phyloP scores from a whole-genome alignment of 2,329 filamentous ascomycete species.

The Phialemoniopsis sp. region DNA sequence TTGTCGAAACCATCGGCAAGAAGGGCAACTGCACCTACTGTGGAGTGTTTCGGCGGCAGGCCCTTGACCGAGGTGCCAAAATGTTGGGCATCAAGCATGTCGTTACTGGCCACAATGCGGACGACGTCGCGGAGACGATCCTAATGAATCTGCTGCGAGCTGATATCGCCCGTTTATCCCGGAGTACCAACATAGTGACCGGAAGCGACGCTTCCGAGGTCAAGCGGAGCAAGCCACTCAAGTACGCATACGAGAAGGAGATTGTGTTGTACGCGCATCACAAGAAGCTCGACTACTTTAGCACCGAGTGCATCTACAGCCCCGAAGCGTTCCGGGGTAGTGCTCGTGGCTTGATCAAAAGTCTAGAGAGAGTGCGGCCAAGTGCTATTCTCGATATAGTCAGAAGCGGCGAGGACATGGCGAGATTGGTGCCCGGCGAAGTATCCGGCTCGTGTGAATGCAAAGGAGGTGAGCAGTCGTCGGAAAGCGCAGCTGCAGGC shows the following conservation, averaged over 20 bases:
- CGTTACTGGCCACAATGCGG: slow-evolving; percentile 95
- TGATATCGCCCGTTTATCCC: slow-evolving; percentile 79
- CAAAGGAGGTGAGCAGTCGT: slow-evolving; percentile 30
- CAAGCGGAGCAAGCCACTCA: slow-evolving; percentile 92
- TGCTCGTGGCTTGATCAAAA: slow-evolving; percentile 89
- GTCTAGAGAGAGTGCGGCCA: slow-evolving; percentile 85
- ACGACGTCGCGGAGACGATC: slow-evolving; percentile 95
- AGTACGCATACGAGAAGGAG: slow-evolving; percentile 98
- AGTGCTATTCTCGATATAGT: slow-evolving; percentile 96
- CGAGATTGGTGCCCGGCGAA: slow-evolving; percentile 69
- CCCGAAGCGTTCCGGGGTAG: slow-evolving; percentile 95
- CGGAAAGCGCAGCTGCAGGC: slow-evolving; percentile 33
- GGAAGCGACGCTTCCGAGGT: slow-evolving; percentile 76
- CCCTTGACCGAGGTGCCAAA: slow-evolving; percentile 86
- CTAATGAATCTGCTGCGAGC: slow-evolving; percentile 95
- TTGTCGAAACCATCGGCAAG: slow-evolving; percentile 93
- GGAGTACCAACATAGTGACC: slow-evolving; percentile 88
- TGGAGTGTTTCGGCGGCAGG: slow-evolving; percentile 91
- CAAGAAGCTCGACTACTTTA: slow-evolving; percentile 96
- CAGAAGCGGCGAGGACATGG: slow-evolving; percentile 93
- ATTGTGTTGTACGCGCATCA: slow-evolving; percentile 97
- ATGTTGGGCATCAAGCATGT: slow-evolving; percentile 86
- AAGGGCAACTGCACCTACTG: slow-evolving; percentile 99
- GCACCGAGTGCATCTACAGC: slow-evolving; percentile 96
- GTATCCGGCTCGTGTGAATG: slow-evolving; percentile 42